Conservation (phyloP, 2,329 filamentous ascomycete genomes). For the Ustulina deusta region DNA sequence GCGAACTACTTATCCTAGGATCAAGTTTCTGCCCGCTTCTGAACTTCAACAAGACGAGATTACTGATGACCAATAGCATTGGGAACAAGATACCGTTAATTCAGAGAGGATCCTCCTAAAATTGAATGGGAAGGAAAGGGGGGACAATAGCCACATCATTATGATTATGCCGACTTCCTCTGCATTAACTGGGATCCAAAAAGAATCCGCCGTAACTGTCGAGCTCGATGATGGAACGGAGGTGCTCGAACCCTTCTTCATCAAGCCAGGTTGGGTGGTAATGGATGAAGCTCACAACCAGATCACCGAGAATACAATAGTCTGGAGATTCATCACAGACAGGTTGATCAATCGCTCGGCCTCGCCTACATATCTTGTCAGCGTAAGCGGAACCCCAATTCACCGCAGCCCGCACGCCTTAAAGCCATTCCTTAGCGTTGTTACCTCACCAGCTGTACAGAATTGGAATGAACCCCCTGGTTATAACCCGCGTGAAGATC, state of each 20-base stretch:
- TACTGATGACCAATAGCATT: slow-evolving; percentile 1
- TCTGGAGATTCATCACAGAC: slow-evolving; percentile 2
- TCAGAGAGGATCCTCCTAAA: not conserved
- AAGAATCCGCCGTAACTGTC: not conserved
- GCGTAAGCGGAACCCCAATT: slow-evolving; percentile 1
- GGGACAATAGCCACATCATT: slow-evolving; percentile 9
- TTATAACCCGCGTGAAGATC: slow-evolving; percentile 20
- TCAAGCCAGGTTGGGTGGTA: slow-evolving; percentile 5
- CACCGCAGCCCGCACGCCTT: not conserved
- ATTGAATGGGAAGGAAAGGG: slow-evolving; percentile 3
- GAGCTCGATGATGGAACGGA: not conserved
- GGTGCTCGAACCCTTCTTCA: not conserved
- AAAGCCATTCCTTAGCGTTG: not conserved
- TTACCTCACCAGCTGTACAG: slow-evolving; percentile 17
- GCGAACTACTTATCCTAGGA: not conserved
- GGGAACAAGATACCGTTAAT: slow-evolving; percentile 1
- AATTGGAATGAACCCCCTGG: slow-evolving; percentile 9
- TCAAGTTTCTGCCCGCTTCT: not conserved
- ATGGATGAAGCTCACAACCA: not conserved
- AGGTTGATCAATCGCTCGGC: not conserved
- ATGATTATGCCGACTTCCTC: slow-evolving; percentile 7
- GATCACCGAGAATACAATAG: slow-evolving; percentile 9
- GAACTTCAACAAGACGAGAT: slow-evolving; percentile 3
- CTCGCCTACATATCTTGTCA: not conserved
- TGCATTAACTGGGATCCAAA: not conserved